These are phyloP conservation scores for Fomitiporia mediterranea DNA, from an alignment of 1,284 basidiomycete genomes.

Conservation along the genomic window DNA sequence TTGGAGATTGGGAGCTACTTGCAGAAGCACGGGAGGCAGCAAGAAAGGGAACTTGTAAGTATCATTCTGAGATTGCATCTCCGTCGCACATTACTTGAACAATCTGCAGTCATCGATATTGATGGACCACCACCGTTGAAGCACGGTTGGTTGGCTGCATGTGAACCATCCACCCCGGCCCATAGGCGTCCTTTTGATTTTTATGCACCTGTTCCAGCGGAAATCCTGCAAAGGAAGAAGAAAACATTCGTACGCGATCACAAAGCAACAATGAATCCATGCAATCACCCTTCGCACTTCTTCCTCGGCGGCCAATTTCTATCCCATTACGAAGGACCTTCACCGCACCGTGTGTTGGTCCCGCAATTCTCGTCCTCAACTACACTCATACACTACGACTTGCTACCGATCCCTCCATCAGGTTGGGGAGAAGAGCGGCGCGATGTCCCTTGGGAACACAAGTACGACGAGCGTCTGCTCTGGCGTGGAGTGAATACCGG, in stretches of 20 bases:
- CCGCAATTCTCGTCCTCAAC: conserved; percentile 55
- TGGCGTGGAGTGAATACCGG: conserved; percentile 71
- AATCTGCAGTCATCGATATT: conserved; percentile 15
- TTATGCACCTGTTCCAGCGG: conserved; percentile 7
- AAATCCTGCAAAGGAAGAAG: conserved; percentile 14
- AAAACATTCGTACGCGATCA: conserved; percentile 51
- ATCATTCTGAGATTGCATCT: background rate
- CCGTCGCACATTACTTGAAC: background rate
- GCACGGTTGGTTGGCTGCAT: conserved; percentile 21
- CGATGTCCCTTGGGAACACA: conserved; percentile 55
- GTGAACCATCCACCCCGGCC: conserved; percentile 14
- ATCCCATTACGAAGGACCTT: conserved; percentile 47
- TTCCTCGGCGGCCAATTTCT: conserved; percentile 52
- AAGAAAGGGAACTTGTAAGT: conserved; percentile 38
- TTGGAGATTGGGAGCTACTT: conserved; percentile 41
- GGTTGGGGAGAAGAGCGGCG: conserved; percentile 37
- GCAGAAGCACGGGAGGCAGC: conserved; percentile 38
- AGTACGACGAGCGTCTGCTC: conserved; percentile 49
- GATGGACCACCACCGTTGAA: conserved; percentile 17
- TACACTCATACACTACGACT: conserved; percentile 54
- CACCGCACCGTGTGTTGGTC: conserved; percentile 38
- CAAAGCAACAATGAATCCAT: conserved; percentile 52
- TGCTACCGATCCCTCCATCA: conserved; percentile 49
- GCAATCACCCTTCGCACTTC: conserved; percentile 47
- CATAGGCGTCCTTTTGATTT: conserved; percentile 14